Percentiles rank a stretch among this genome's conserved stretches.
Evolutionary conservation across 2,329 filamentous ascomycete species (phyloP).

Genomic region (Ascochyta pisi): DNA sequence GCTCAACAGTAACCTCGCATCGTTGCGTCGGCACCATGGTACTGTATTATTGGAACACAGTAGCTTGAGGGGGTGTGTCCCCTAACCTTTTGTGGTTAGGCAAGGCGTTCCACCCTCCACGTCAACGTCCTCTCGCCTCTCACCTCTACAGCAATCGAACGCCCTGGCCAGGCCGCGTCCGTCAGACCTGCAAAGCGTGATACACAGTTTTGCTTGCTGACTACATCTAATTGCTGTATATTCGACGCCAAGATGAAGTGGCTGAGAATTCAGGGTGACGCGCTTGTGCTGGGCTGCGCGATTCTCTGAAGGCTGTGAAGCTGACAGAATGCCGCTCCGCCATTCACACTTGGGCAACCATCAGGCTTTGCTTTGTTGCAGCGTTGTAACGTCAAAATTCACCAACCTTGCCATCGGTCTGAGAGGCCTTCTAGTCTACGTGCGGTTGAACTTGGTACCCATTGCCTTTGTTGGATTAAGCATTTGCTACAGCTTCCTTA

Average conservation of each 20-base stretch:
- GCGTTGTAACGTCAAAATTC: neutral
- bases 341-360: neutral
- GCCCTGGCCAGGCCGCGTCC: neutral
- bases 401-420: neutral
- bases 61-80: neutral
- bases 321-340: constrained; percentile 2
- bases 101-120: neutral
- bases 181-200: neutral
- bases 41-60: no score
- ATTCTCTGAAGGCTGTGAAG: neutral
- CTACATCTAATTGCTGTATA: no score
- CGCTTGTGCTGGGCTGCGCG: neutral
- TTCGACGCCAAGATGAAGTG: neutral
- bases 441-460: neutral
- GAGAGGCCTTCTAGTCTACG: neutral
- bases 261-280: neutral
- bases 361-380: neutral
- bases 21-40: neutral
- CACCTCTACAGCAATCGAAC: neutral
- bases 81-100: neutral
- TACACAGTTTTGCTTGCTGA: neutral
- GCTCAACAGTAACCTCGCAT: neutral
- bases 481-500: neutral
- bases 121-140: neutral
- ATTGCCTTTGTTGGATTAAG: neutral